Evolutionary conservation across 192 early-diverging fungal genomes (phyloP).

Genomic region (Entomortierella beljakovae): DNA sequence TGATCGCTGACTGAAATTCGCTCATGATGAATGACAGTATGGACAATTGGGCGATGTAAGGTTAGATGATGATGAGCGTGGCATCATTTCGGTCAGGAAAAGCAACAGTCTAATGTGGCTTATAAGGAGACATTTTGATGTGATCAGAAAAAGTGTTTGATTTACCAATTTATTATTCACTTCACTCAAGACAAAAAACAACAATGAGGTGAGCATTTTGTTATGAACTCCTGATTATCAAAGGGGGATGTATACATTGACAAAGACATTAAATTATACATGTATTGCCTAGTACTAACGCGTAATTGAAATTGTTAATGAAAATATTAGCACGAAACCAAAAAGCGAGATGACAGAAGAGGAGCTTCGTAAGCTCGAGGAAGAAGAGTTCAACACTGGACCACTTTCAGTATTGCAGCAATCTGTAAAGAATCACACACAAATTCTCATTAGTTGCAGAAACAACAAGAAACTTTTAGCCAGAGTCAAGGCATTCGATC

Average conservation of each 20-base stretch:
- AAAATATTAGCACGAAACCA: constrained; percentile 51
- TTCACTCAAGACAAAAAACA: neutral
- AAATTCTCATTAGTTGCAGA: constrained; percentile 95
- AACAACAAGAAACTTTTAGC: constrained; percentile 99
- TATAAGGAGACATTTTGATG: neutral
- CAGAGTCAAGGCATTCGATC: constrained; percentile 98
- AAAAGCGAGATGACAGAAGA: constrained; percentile 86
- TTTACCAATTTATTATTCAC: neutral
- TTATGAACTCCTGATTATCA: neutral
- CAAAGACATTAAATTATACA: neutral
- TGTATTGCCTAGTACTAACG: constrained; percentile 9
- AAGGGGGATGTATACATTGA: neutral
- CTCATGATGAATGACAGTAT: constrained; percentile 16
- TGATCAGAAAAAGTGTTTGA: neutral
- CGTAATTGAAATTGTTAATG: constrained; percentile 5
- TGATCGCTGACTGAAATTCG: constrained; percentile 37
- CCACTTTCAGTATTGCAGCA: constrained; percentile 95
- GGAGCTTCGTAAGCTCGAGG: constrained; percentile 90
- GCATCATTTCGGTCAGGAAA: neutral
- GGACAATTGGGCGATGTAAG: neutral
- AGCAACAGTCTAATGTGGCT: neutral
- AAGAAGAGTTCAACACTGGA: constrained; percentile 96
- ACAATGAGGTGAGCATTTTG: constrained; percentile 11
- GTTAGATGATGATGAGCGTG: constrained; percentile 4
- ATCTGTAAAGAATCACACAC: constrained; percentile 95